phyloP scores from a whole-genome alignment of 352 stramenopile species.

The Phytophthora brassicae region DNA sequence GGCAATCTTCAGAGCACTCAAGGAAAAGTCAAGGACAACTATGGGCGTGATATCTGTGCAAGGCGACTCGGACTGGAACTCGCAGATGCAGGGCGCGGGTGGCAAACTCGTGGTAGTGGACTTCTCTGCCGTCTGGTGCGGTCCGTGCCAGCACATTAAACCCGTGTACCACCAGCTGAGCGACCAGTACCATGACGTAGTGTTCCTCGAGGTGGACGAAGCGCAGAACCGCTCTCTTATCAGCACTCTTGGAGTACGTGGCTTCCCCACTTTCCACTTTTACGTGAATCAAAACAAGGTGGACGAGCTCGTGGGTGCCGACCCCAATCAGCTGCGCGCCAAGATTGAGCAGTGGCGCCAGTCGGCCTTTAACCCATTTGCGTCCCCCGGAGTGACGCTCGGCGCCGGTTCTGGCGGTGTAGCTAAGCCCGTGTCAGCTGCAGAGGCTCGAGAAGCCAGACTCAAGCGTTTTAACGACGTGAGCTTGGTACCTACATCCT shows the following conservation, averaged over 20 bases:
- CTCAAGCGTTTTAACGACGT: constrained; percentile 76
- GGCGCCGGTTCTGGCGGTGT: constrained; percentile 31
- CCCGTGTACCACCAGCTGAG: constrained; percentile 81
- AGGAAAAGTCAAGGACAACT: too few species aligned
- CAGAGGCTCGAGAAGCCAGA: constrained; percentile 74
- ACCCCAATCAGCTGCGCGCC: constrained; percentile 75
- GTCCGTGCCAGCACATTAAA: constrained; percentile 88
- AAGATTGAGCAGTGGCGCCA: constrained; percentile 90
- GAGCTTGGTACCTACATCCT: constrained; percentile 48
- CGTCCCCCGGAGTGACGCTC: constrained; percentile 68
- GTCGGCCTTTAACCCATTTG: constrained; percentile 86
- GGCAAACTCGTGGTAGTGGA: constrained; percentile 90
- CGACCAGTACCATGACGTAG: constrained; percentile 80
- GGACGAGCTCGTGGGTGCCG: constrained; percentile 85
- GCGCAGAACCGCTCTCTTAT: constrained; percentile 87
- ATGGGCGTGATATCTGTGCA: constrained; percentile 79
- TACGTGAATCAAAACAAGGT: constrained; percentile 89
- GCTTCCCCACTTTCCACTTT: constrained; percentile 92
- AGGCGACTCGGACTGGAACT: constrained; percentile 79
- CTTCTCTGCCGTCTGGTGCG: constrained; percentile 86
- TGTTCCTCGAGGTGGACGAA: constrained; percentile 88
- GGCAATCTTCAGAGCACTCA: constrained; percentile 33
- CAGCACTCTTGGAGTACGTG: constrained; percentile 66
- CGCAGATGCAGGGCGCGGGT: constrained; percentile 67
- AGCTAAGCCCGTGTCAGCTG: constrained; percentile 34